Conservation (phyloP, 2,329 filamentous ascomycete species). For the Mariannaea sp. region DNA sequence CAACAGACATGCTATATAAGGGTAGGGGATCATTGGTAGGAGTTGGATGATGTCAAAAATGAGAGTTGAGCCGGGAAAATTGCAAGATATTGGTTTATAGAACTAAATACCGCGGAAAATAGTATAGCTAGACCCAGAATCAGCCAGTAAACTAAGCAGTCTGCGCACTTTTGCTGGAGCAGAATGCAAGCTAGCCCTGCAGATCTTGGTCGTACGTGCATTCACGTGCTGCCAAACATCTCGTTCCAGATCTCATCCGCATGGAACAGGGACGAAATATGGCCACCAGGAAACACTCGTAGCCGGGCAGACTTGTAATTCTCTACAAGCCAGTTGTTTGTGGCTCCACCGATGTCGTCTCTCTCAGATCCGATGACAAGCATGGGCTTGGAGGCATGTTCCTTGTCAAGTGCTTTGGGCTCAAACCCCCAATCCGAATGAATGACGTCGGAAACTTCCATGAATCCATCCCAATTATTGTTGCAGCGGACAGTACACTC, state of each 20-base stretch:
- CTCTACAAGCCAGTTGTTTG: slow-evolving; percentile 25
- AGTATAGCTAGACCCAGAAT: too few species aligned
- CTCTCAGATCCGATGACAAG: slow-evolving; percentile 23
- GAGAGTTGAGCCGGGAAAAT: too few species aligned
- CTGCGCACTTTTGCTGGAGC: too few species aligned
- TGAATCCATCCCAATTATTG: slow-evolving; percentile 33
- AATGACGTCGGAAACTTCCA: slow-evolving; percentile 32
- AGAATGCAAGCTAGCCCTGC: too few species aligned
- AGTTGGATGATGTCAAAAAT: too few species aligned
- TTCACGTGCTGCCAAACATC: slow-evolving; percentile 5
- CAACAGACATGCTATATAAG: too few species aligned
- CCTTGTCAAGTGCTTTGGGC: slow-evolving; percentile 19
- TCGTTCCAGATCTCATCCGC: slow-evolving; percentile 29
- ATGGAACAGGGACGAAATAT: slow-evolving; percentile 29
- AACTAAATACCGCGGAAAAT: too few species aligned
- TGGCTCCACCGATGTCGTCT: slow-evolving; percentile 27
- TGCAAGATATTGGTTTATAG: too few species aligned
- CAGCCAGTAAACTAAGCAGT: too few species aligned
- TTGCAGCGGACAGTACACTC: slow-evolving; percentile 14
- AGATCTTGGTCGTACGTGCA: too few species aligned
- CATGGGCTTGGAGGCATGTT: slow-evolving; percentile 25
- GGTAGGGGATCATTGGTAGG: too few species aligned
- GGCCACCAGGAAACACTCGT: slow-evolving; percentile 26
- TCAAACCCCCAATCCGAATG: slow-evolving; percentile 34
- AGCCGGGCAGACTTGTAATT: slow-evolving; percentile 24